A percentile compares a stretch with the other conserved stretches of the same genome.
Evolutionary conservation across 768 basidiomycete genomes (phyloP).

Genomic region (Glaciozyma antarctica): DNA sequence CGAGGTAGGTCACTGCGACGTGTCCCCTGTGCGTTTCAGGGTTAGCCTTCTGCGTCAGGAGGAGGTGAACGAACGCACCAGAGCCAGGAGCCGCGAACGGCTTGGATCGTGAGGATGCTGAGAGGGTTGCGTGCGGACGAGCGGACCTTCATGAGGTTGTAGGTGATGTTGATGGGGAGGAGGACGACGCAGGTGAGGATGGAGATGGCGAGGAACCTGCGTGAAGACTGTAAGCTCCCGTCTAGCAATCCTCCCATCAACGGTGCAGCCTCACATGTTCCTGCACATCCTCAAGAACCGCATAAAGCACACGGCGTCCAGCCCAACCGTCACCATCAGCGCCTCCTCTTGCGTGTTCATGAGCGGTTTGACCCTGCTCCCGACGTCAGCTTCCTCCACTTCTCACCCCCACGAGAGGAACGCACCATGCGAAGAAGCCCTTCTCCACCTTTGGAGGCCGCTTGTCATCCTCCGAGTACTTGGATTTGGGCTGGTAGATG

Average conservation of each 20-base stretch:
- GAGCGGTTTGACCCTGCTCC: constrained; percentile 27
- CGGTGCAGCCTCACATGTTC: constrained; percentile 14
- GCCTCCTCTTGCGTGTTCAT: constrained; percentile 26
- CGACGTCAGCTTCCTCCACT: background rate
- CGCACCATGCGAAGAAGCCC: constrained; percentile 69
- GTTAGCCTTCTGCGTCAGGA: background rate
- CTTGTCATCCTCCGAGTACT: constrained; percentile 38
- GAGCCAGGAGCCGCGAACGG: constrained; percentile 32
- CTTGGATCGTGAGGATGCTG: constrained; percentile 34
- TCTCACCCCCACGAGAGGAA: too few species aligned
- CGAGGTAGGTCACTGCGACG: constrained; percentile 68
- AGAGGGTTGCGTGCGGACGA: constrained; percentile 43
- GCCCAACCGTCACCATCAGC: constrained; percentile 60
- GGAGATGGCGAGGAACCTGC: constrained; percentile 57
- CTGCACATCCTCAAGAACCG: constrained; percentile 68
- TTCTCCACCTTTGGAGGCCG: constrained; percentile 59
- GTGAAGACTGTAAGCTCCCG: background rate
- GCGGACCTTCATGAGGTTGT: constrained; percentile 58
- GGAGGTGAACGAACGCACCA: constrained; percentile 16
- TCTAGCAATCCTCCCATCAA: too few species aligned
- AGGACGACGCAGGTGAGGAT: constrained; percentile 60
- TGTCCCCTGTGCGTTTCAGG: constrained; percentile 53
- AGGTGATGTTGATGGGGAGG: constrained; percentile 75
- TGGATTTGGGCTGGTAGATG: constrained; percentile 32
- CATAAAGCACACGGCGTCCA: constrained; percentile 86